phyloP scores from a whole-genome alignment of 2,329 filamentous ascomycete genomes.

The Elsinoe batatas region DNA sequence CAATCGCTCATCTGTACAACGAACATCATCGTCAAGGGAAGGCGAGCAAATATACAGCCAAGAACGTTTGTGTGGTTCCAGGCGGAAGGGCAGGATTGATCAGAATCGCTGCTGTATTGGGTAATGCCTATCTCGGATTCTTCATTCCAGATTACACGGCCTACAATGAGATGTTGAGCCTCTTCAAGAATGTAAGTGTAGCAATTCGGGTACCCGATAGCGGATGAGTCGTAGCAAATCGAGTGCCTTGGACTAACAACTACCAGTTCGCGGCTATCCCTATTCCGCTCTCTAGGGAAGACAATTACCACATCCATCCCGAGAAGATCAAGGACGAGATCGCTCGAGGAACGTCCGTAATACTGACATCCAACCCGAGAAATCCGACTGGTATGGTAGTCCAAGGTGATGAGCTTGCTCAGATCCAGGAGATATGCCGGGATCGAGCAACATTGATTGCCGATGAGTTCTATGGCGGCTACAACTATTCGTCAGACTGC shows the following conservation, averaged over 20 bases:
- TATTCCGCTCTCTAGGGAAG: constrained; percentile 71
- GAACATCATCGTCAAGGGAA: constrained; percentile 82
- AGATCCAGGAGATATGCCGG: constrained; percentile 89
- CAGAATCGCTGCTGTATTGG: constrained; percentile 85
- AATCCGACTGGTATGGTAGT: constrained; percentile 90
- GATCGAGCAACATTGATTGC: constrained; percentile 85
- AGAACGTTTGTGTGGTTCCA: constrained; percentile 94
- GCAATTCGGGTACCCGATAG: background rate
- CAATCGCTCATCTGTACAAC: constrained; percentile 88
- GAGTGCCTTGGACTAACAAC: background rate
- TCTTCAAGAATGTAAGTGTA: constrained; percentile 71
- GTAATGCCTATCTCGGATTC: constrained; percentile 75
- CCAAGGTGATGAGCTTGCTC: constrained; percentile 69
- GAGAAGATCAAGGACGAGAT: constrained; percentile 72
- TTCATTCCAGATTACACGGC: constrained; percentile 75
- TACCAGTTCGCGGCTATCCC: constrained; percentile 72
- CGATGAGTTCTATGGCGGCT: constrained; percentile 89
- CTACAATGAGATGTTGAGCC: constrained; percentile 92
- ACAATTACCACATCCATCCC: constrained; percentile 87
- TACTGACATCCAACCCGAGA: constrained; percentile 88
- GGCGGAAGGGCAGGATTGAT: constrained; percentile 88
- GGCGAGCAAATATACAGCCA: constrained; percentile 84
- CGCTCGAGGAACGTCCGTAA: constrained; percentile 48
- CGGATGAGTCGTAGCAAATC: background rate
- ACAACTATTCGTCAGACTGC: constrained; percentile 90